Base-by-base conservation (phyloP, 495 filamentous ascomycete genomes). In the Penicillium pancosmium region DNA sequence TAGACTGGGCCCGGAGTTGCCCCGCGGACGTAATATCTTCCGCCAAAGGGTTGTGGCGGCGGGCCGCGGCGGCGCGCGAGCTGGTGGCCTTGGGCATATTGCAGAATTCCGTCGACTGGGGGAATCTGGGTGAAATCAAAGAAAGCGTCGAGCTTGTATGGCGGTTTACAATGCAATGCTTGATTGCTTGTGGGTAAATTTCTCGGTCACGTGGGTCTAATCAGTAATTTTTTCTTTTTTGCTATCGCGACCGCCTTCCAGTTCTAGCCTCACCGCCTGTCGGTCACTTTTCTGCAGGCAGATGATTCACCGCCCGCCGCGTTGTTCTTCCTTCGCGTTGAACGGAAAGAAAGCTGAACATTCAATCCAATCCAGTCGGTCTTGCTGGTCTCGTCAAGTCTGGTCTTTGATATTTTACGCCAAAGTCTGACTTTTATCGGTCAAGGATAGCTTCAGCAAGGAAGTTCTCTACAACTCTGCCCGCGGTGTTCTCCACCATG, bases 21-120 rank as follows among this genome's bases (percentile, higher is more conserved):
- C 85, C 87, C 11, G 82, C 84, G 19, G 88, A 81, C 51, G 84
- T 63, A 44, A 91, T 80, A 66, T 91, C 89, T 63, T 90, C 85
- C 53, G 88, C 87, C 48, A 92, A 79, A 56, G 88, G 87, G 61
- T 88, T 90, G 70, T 91, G 88, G 50, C 87, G 79, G 65, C 79
- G 77, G 38, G 70, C 70, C 50, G 68, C 68, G 13, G 73, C 73
- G 33, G 72, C 61, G 55, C 76, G 76, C 56, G 77, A 75, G 35
- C 70, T 70, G 50, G 65, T 69, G 25, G 68, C 76, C 65, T 80
- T 80, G 41, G 78, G 78, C 78, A 80, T 80, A n/a, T 15, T 72
- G 57, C 36, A 44, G 49, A n/a, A 33, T 16, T 51, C 41, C 18
- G 55, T 52, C 41, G 35, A 56, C 36, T 12, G 4, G 51, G 13